Base-by-base conservation (phyloP, 2,329 filamentous ascomycete species). In the Setomelanomma holmii region DNA sequence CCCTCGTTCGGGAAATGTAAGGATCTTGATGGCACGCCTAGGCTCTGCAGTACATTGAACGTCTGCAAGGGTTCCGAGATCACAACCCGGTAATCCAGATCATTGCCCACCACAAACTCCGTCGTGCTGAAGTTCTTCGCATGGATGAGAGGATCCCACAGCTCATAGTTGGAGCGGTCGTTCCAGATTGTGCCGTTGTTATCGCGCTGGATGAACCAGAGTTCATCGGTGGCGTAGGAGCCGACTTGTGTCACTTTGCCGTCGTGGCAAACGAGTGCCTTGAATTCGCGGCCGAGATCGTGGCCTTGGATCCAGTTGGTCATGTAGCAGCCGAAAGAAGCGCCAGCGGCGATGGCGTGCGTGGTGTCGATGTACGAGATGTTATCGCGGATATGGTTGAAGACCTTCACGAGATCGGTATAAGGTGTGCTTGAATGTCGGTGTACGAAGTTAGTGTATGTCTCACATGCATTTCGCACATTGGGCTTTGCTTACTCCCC, bases 231-330 rank as follows among this genome's bases (percentile, higher is more conserved):
- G 2, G 75, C 74, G 57, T 82, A 76, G 64, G 78, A 75, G 21
- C 72, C 72, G 35, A 78, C 71, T 33, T 79, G 75, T 64, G 86
- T 89, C 72, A 91, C 91, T 47, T 92, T 88, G 45, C 92, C 92
- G 64, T 96, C 91, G 70, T 96, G 92, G 67, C 87, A 91, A 27
- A 96, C 91, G 11, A 96, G 82, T 0, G 91, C 91, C 75, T 91
- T 91, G 83, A 97, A 96, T 63, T 89, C 88, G 41, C 90, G 86
- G 30, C 91, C 92, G 0, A 96, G 82, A 0, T 85, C 83, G 53
- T 95, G 89, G 4, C 93, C 93, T 74, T 96, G 91, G 63, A 96
- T 93, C 91, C 92, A 96, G 72, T 96, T 83, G 50, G 72, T 72
- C 66, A 82, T 81, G 69, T 66, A 75, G 43, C 68, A 72, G 47